phyloP scores from a whole-genome alignment of 345 rosid genomes.

The Psidium friedrichsthalianum region DNA sequence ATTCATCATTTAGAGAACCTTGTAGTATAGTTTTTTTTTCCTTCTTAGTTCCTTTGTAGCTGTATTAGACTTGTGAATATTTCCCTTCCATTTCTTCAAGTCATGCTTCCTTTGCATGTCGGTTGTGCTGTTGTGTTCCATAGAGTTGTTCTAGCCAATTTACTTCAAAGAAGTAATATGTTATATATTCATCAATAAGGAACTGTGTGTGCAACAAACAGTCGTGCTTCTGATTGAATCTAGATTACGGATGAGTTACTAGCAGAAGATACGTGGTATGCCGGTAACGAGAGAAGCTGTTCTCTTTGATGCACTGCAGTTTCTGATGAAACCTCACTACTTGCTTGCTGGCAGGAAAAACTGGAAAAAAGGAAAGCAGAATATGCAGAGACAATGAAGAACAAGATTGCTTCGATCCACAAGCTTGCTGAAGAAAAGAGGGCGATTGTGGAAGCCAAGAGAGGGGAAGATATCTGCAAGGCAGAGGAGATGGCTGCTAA shows the following conservation, averaged over 20 bases:
- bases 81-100: neutral
- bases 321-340: neutral
- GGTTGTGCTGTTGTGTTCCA: neutral
- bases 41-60: neutral
- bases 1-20: neutral
- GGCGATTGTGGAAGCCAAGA: conserved; percentile 62
- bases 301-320: neutral
- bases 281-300: neutral
- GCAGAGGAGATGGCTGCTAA: conserved; percentile 76
- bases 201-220: neutral
- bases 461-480: conserved; percentile 66
- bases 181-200: neutral
- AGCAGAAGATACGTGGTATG: neutral
- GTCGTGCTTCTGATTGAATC: neutral
- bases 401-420: conserved; percentile 55
- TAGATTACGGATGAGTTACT: neutral
- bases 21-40: neutral
- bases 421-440: conserved; percentile 65
- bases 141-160: neutral
- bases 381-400: conserved; percentile 67
- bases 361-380: conserved; percentile 60
- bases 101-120: neutral
- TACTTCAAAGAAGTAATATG: neutral
- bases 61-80: neutral
- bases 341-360: conserved; percentile 33